Conservation (phyloP, 2,329 filamentous ascomycete species). For the Fusarium mundagurra region DNA sequence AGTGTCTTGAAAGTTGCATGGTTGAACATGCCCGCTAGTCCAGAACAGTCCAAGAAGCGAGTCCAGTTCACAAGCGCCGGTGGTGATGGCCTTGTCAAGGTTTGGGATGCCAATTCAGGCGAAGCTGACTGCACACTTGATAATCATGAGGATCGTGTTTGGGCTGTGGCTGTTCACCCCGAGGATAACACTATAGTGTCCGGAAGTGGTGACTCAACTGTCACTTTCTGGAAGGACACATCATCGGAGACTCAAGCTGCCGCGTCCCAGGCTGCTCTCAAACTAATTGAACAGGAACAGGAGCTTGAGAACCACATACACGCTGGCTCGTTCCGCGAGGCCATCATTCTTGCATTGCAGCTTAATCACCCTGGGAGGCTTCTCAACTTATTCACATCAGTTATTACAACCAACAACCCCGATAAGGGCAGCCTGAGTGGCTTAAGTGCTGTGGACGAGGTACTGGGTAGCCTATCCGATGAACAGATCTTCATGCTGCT, state of each 20-base stretch:
- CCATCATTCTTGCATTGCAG: constrained; percentile 89
- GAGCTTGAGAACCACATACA: constrained; percentile 93
- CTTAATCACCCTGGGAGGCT: constrained; percentile 93
- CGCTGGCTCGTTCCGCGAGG: constrained; percentile 87
- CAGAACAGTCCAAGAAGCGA: constrained; percentile 65
- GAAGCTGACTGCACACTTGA: constrained; percentile 91
- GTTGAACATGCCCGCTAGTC: constrained; percentile 68
- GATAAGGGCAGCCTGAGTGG: constrained; percentile 73
- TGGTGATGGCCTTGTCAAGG: constrained; percentile 93
- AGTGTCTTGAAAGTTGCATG: constrained; percentile 94
- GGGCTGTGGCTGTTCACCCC: constrained; percentile 83
- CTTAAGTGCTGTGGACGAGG: constrained; percentile 79
- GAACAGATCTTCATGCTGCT: constrained; percentile 88
- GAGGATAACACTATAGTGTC: constrained; percentile 80
- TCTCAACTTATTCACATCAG: constrained; percentile 82
- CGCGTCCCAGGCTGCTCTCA: constrained; percentile 76
- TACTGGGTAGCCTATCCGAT: constrained; percentile 80
- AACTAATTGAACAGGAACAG: constrained; percentile 92
- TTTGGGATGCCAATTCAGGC: constrained; percentile 90
- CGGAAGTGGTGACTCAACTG: constrained; percentile 88
- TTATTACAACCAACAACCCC: constrained; percentile 70
- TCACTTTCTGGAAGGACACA: constrained; percentile 96
- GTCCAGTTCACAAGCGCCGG: constrained; percentile 86
- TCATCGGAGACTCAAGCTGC: constrained; percentile 81
- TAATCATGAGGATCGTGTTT: constrained; percentile 96